A percentile compares a stretch with the other conserved stretches of the same genome.
Evolutionary conservation across 2,329 filamentous ascomycete genomes (phyloP).

Genomic region (Diaporthe batatas): DNA sequence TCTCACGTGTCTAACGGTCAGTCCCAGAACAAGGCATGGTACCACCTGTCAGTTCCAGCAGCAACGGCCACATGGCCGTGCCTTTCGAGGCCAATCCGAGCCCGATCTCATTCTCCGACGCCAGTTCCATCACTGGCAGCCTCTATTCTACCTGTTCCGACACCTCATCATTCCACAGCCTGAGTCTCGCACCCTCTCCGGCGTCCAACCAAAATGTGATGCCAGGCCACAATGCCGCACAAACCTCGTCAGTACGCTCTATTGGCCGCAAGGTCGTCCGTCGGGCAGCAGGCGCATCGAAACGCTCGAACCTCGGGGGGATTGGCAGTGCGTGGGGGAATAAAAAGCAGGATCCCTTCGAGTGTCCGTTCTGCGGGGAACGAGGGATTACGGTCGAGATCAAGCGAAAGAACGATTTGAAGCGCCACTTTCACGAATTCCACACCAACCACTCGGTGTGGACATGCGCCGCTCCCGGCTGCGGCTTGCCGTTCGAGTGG

Average conservation of each 20-base stretch:
- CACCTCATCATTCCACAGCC: constrained; percentile 43
- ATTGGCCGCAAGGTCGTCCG: constrained; percentile 42
- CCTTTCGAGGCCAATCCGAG: constrained; percentile 42
- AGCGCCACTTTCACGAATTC: constrained; percentile 63
- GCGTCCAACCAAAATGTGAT: constrained; percentile 46
- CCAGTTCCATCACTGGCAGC: constrained; percentile 55
- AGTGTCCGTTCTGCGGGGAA: constrained; percentile 58
- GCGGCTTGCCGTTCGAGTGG: constrained; percentile 62
- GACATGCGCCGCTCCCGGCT: constrained; percentile 59
- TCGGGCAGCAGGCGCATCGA: constrained; percentile 41
- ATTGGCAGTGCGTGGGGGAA: constrained; percentile 42
- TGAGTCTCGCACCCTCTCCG: constrained; percentile 41
- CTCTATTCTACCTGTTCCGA: constrained; percentile 53
- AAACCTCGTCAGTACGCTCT: constrained; percentile 39
- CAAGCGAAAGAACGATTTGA: constrained; percentile 62
- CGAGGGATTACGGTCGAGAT: constrained; percentile 56
- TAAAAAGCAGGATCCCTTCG: constrained; percentile 42
- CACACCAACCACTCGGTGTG: constrained; percentile 62
- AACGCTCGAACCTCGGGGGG: constrained; percentile 41
- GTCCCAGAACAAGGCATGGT: constrained; percentile 39
- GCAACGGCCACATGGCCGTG: constrained; percentile 39
- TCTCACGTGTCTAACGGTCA: constrained; percentile 26
- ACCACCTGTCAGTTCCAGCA: constrained; percentile 40
- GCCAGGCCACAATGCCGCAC: constrained; percentile 38
- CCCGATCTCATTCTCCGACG: constrained; percentile 53